Conservation (phyloP, 257 asterid genomes). For the Ballota nigra region DNA sequence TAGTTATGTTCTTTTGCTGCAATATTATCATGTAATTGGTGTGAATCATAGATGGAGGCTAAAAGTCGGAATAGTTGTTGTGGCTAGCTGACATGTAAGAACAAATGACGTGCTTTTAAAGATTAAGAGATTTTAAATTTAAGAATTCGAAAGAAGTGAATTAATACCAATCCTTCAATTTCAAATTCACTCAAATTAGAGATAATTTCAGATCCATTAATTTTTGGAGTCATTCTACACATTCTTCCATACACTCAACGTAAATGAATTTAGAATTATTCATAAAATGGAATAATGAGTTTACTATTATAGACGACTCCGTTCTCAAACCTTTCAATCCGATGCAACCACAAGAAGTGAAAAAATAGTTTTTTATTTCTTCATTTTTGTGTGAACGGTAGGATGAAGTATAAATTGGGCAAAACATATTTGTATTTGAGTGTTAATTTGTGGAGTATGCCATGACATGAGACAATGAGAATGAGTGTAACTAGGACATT, state of each 20-base stretch:
- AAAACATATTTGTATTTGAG: too few species aligned
- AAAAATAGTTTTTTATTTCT: not conserved
- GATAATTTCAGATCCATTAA: not conserved
- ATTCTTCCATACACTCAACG: not conserved
- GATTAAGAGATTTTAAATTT: not conserved
- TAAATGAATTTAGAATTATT: not conserved
- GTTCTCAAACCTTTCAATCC: not conserved
- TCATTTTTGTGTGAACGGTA: too few species aligned
- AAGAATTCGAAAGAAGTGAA: not conserved
- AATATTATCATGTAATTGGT: not conserved
- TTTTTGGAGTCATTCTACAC: not conserved
- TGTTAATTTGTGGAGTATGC: too few species aligned
- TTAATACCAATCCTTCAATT: not conserved
- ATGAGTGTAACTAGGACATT: too few species aligned
- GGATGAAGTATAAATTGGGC: too few species aligned
- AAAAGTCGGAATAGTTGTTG: not conserved
- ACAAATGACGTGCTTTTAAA: too few species aligned
- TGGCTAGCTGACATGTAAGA: too few species aligned
- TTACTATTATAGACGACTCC: not conserved
- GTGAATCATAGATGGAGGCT: not conserved
- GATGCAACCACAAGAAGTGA: not conserved
- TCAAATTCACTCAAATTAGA: not conserved
- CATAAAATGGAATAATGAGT: not conserved
- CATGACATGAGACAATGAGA: too few species aligned
- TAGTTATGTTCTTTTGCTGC: not conserved